Percentiles rank a stretch among this genome's conserved stretches.
phyloP scores from a whole-genome alignment of 2,329 filamentous ascomycete genomes.

The Harringtonia aguacate region DNA sequence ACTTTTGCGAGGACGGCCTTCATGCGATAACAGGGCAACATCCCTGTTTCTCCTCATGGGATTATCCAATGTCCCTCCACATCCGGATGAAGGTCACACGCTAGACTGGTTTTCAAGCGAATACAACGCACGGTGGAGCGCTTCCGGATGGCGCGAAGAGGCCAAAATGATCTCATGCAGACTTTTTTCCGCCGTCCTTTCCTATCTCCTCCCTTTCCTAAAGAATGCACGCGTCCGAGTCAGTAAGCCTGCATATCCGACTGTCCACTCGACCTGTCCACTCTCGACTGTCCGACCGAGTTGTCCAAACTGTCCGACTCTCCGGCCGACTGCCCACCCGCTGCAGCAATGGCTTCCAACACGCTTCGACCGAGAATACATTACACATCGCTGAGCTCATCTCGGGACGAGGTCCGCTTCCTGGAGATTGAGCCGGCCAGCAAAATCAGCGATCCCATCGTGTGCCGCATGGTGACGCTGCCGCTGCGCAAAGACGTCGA shows the following conservation, averaged over 20 bases:
- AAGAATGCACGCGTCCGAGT: neutral
- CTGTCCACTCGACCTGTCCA: too few species aligned
- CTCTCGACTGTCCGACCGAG: too few species aligned
- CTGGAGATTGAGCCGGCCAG: neutral
- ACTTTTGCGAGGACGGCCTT: too few species aligned
- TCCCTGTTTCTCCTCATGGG: too few species aligned
- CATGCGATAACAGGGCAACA: too few species aligned
- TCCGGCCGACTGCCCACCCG: too few species aligned
- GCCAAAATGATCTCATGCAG: neutral
- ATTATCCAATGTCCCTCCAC: too few species aligned
- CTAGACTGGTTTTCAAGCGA: neutral
- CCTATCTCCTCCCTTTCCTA: neutral
- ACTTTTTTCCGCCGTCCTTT: neutral
- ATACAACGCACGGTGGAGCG: neutral
- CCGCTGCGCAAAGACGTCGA: neutral
- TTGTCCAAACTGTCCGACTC: too few species aligned
- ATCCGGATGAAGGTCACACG: too few species aligned
- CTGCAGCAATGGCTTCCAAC: neutral
- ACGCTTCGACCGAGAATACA: neutral
- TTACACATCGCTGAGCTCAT: neutral
- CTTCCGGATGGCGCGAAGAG: too few species aligned
- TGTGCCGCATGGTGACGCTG: neutral
- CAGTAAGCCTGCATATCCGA: too few species aligned
- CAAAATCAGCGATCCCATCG: neutral
- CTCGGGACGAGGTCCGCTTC: constrained; percentile 1